These are phyloP conservation scores for Lasiosphaeria hispida DNA, from an alignment of 495 filamentous ascomycete genomes.

Conservation along the genomic window DNA sequence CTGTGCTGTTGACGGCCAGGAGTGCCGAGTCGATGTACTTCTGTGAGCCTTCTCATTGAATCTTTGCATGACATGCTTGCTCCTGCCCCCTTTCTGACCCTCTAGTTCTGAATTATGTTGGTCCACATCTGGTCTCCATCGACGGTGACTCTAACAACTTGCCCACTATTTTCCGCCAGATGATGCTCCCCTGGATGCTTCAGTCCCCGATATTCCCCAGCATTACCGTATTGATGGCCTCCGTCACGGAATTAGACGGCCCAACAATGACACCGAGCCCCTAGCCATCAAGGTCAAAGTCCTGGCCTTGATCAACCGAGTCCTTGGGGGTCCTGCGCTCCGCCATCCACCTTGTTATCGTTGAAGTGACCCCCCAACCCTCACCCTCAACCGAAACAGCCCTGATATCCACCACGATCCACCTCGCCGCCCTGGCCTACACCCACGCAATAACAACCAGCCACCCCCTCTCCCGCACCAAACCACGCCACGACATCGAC, in stretches of 20 bases:
- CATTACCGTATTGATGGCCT: constrained; percentile 28
- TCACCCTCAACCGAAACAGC: constrained; percentile 6
- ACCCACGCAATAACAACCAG: neutral
- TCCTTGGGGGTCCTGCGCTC: constrained; percentile 18
- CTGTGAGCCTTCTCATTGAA: constrained; percentile 14
- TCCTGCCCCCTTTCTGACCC: neutral
- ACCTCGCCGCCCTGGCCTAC: constrained; percentile 8
- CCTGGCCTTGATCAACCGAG: constrained; percentile 23
- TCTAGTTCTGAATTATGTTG: constrained; percentile 23
- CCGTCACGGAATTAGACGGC: constrained; percentile 15
- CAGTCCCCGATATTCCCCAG: constrained; percentile 29
- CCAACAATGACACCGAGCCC: constrained; percentile 15
- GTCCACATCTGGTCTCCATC: constrained; percentile 25
- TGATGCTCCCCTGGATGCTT: constrained; percentile 30
- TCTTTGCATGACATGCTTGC: neutral
- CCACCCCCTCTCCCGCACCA: constrained; percentile 5
- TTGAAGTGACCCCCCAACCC: constrained; percentile 14
- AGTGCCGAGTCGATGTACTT: constrained; percentile 26
- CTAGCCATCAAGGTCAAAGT: constrained; percentile 18
- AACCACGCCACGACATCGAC: neutral
- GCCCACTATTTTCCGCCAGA: constrained; percentile 13
- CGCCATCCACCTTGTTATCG: constrained; percentile 25
- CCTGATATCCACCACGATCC: neutral
- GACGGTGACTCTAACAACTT: constrained; percentile 15
- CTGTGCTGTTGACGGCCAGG: constrained; percentile 14